Conservation (phyloP, 345 rosid species). For the Abelmoschus esculentus region DNA sequence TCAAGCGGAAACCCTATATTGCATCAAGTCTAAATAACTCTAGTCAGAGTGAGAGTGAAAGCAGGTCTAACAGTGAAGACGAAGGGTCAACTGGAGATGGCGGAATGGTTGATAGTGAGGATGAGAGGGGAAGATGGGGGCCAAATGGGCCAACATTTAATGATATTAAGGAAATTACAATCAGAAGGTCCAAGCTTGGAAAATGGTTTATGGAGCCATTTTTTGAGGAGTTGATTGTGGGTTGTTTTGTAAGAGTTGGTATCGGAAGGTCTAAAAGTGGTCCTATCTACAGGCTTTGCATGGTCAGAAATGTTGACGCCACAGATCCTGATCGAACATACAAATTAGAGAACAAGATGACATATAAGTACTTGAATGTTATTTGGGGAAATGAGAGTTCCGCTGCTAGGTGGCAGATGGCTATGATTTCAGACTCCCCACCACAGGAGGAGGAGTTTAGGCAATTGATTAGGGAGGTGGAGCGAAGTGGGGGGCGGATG, state of each 20-base stretch:
- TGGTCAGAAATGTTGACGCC: conserved; percentile 88
- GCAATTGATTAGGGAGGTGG: conserved; percentile 85
- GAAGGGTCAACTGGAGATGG: conserved; percentile 77
- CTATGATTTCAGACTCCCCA: conserved; percentile 88
- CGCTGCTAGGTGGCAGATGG: conserved; percentile 99
- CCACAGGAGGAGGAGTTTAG: conserved; percentile 87
- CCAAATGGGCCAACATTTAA: conserved; percentile 61
- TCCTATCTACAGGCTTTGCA: conserved; percentile 79
- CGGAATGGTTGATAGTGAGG: conserved; percentile 90
- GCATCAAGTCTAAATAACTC: conserved; percentile 71
- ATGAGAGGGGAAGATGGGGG: conserved; percentile 51
- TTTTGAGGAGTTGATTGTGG: conserved; percentile 92
- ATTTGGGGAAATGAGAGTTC: conserved; percentile 85
- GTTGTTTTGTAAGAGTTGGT: conserved; percentile 94
- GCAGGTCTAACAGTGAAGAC: conserved; percentile 79
- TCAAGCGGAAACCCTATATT: conserved; percentile 51
- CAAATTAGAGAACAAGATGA: conserved; percentile 78
- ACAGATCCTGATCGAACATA: conserved; percentile 69
- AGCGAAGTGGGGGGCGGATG: conserved; percentile 72
- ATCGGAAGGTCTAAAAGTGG: conserved; percentile 76
- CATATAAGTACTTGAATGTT: conserved; percentile 79
- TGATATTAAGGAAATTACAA: conserved; percentile 77
- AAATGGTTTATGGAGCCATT: conserved; percentile 99
- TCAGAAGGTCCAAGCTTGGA: conserved; percentile 82
- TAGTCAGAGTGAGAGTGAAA: conserved; percentile 79